phyloP scores from a whole-genome alignment of 2,329 filamentous ascomycete species.

The Colletotrichum musicola region DNA sequence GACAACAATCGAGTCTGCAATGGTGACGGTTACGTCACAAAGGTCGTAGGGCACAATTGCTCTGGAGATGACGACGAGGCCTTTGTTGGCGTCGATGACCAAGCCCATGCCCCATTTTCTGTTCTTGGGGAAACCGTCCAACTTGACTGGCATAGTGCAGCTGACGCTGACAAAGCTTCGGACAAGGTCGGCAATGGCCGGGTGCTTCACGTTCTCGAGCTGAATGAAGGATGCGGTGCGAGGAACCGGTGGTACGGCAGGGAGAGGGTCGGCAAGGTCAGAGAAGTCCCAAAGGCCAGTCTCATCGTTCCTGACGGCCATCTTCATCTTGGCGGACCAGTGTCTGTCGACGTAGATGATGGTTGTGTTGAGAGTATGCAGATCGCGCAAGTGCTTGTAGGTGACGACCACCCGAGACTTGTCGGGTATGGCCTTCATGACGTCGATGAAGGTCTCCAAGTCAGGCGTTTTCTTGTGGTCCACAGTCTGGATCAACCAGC shows the following conservation, averaged over 20 bases:
- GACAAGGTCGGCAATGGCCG: slow-evolving; percentile 92
- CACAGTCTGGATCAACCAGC: slow-evolving; percentile 93
- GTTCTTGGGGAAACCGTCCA: slow-evolving; percentile 97
- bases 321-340: slow-evolving; percentile 94
- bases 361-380: slow-evolving; percentile 93
- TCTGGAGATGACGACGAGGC: slow-evolving; percentile 91
- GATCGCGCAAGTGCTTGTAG: slow-evolving; percentile 93
- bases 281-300: slow-evolving; percentile 96
- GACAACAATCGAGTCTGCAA: slow-evolving; percentile 95
- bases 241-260: slow-evolving; percentile 77
- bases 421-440: slow-evolving; percentile 89
- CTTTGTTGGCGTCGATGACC: slow-evolving; percentile 97
- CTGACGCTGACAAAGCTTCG: slow-evolving; percentile 94
- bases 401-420: slow-evolving; percentile 89
- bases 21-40: slow-evolving; percentile 95
- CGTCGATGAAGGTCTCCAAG: slow-evolving; percentile 88
- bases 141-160: slow-evolving; percentile 93
- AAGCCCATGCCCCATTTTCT: slow-evolving; percentile 95
- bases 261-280: slow-evolving; percentile 84
- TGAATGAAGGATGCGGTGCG: slow-evolving; percentile 91
- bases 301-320: slow-evolving; percentile 89
- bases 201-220: slow-evolving; percentile 87
- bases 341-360: slow-evolving; percentile 95
- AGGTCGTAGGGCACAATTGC: slow-evolving; percentile 97
- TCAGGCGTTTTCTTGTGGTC: slow-evolving; percentile 93